Percentiles rank a stretch among this genome's conserved stretches.
Evolutionary conservation across 2,329 filamentous ascomycete species (phyloP).

Genomic region (Thelonectria blattea): DNA sequence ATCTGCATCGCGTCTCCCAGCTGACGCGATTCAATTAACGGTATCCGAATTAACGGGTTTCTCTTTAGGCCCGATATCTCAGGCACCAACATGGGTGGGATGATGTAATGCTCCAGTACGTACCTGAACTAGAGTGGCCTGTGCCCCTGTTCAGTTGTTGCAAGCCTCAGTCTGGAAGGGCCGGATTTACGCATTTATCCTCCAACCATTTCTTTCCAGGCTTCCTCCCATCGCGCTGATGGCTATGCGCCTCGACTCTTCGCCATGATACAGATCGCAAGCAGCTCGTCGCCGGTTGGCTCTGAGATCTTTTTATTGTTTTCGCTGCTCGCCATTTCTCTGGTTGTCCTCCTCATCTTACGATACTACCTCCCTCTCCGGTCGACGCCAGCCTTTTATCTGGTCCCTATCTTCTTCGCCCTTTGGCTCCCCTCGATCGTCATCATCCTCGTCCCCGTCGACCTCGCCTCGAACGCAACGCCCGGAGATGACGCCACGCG

Average conservation of each 20-base stretch:
- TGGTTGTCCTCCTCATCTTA: constrained; percentile 81
- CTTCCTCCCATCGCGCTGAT: constrained; percentile 37
- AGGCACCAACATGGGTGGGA: constrained; percentile 22
- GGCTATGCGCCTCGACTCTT: constrained; percentile 34
- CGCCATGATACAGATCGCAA: constrained; percentile 59
- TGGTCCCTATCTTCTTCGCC: constrained; percentile 94
- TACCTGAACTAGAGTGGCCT: constrained; percentile 26
- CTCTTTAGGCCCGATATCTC: constrained; percentile 27
- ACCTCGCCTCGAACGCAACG: constrained; percentile 84
- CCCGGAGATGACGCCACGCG: constrained; percentile 72
- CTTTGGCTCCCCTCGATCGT: constrained; percentile 91
- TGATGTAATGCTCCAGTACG: constrained; percentile 34
- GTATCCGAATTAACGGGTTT: constrained; percentile 2
- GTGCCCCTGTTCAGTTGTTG: constrained; percentile 35
- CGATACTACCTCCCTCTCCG: constrained; percentile 91
- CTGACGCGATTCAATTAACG: constrained; percentile 35
- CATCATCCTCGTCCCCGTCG: constrained; percentile 90
- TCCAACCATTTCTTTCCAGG: constrained; percentile 18
- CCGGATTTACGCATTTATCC: constrained; percentile 7
- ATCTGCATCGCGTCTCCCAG: constrained; percentile 22
- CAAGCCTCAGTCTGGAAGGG: constrained; percentile 27
- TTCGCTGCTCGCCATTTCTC: constrained; percentile 75
- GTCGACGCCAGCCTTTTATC: constrained; percentile 86
- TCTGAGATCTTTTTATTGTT: constrained; percentile 80
- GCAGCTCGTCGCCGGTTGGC: constrained; percentile 69